Evolutionary conservation across 2,329 filamentous ascomycete genomes (phyloP).

Genomic region (Septoria petroselini): DNA sequence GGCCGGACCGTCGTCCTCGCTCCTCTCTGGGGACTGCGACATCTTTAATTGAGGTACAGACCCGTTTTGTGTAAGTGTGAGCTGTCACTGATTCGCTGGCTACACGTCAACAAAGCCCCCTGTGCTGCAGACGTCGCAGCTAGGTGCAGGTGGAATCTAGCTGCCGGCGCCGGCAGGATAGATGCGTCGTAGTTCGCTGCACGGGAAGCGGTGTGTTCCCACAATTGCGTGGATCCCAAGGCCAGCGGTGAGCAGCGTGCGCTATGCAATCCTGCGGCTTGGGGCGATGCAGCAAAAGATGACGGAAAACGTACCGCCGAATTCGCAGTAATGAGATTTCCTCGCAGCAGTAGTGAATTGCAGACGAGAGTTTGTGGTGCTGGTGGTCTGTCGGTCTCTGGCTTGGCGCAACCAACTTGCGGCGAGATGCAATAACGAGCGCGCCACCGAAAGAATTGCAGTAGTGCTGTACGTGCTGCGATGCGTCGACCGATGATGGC

Average conservation of each 20-base stretch:
- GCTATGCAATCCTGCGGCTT: slow-evolving; percentile 14
- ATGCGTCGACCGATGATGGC: neutral
- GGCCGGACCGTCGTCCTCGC: slow-evolving; percentile 70
- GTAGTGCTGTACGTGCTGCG: no score
- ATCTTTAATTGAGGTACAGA: slow-evolving; percentile 63
- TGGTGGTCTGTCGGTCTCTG: slow-evolving; percentile 3
- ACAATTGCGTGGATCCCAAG: slow-evolving; percentile 18
- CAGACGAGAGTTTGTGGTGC: slow-evolving; percentile 9
- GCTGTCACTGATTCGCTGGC: slow-evolving; percentile 37
- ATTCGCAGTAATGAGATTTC: slow-evolving; percentile 3
- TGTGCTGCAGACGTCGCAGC: slow-evolving; percentile 27
- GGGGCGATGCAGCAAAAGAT: slow-evolving; percentile 9
- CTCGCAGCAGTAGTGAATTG: slow-evolving; percentile 3
- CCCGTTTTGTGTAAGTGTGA: slow-evolving; percentile 29
- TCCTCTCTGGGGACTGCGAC: slow-evolving; percentile 82
- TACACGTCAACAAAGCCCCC: slow-evolving; percentile 29
- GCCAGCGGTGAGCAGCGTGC: slow-evolving; percentile 19
- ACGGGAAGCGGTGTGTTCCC: slow-evolving; percentile 26
- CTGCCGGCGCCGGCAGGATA: slow-evolving; percentile 26
- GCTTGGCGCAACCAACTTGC: neutral
- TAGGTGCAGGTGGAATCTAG: slow-evolving; percentile 27
- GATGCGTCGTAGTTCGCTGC: slow-evolving; percentile 25
- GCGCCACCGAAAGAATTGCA: neutral
- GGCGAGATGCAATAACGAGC: neutral
- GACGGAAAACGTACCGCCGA: neutral